These are phyloP conservation scores for Sequoia sempervirens DNA, from an alignment of 75 land plant genomes.

Conservation along the genomic window DNA sequence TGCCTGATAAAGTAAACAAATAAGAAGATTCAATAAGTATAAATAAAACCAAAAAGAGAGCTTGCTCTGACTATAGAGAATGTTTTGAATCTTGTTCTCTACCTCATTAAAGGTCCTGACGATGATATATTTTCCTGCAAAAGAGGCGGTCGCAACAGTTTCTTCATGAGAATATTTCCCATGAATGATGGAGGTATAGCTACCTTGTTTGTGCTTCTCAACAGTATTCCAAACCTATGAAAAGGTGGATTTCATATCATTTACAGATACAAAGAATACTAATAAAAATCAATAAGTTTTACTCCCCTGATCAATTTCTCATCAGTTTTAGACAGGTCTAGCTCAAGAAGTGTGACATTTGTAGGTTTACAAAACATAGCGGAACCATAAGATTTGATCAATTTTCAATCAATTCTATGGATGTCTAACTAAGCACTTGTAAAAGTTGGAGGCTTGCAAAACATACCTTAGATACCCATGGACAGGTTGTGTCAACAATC, in stretches of 20 bases:
- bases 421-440: background rate
- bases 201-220: conserved; percentile 95
- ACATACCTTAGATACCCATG: conserved; percentile 97
- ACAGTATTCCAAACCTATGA: conserved; percentile 90
- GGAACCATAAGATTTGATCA: background rate
- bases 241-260: background rate
- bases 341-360: background rate
- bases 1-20: conserved; percentile 45
- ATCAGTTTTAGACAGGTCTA: background rate
- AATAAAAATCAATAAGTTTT: background rate
- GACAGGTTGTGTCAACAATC: conserved; percentile 97
- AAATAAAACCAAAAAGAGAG: background rate
- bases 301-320: background rate
- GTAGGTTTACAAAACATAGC: conserved; percentile 9
- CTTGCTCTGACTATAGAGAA: background rate
- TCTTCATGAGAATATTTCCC: conserved; percentile 97
- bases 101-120: conserved; percentile 90
- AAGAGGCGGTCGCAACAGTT: conserved; percentile 93
- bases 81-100: background rate
- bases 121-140: conserved; percentile 84
- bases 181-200: conserved; percentile 90
- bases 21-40: background rate
- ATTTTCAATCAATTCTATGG: background rate
- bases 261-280: background rate
- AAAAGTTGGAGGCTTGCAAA: background rate